These are phyloP conservation scores for Colletotrichum sp. DNA, from an alignment of 2,329 filamentous ascomycete species.

Conservation along the genomic window DNA sequence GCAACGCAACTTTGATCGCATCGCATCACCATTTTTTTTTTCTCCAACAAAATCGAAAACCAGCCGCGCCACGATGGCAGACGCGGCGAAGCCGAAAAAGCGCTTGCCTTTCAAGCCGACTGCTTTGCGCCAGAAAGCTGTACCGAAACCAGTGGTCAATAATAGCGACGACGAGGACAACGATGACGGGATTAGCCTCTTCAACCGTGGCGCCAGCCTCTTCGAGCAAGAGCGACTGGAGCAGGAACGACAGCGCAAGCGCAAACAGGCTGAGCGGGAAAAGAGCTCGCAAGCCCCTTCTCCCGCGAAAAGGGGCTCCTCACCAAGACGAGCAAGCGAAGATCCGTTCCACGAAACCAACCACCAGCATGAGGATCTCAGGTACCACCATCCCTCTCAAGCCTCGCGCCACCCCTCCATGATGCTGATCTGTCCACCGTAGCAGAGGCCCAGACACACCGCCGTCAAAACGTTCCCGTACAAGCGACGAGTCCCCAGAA, in stretches of 20 bases:
- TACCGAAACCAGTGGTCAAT: slow-evolving; percentile 27
- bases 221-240: slow-evolving; percentile 46
- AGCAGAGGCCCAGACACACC: slow-evolving; percentile 36
- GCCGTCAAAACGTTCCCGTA: slow-evolving; percentile 41
- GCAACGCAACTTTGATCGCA: neutral
- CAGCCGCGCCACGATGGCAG: slow-evolving; percentile 8
- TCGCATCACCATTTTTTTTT: neutral
- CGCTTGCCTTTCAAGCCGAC: slow-evolving; percentile 57
- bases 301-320: neutral
- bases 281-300: slow-evolving; percentile 8
- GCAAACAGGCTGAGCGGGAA: slow-evolving; percentile 17
- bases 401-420: neutral
- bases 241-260: slow-evolving; percentile 30
- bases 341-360: slow-evolving; percentile 26
- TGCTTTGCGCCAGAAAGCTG: slow-evolving; percentile 38
- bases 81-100: slow-evolving; percentile 32
- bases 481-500: slow-evolving; percentile 16
- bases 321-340: neutral
- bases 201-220: slow-evolving; percentile 55
- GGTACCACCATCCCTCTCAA: neutral
- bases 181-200: slow-evolving; percentile 49
- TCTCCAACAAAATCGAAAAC: neutral
- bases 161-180: slow-evolving; percentile 31
- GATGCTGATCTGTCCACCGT: slow-evolving; percentile 16
- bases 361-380: slow-evolving; percentile 15